A percentile compares a stretch with the other conserved stretches of the same genome.
Evolutionary conservation across 2,329 filamentous ascomycete species (phyloP).

Genomic region (Calonectria fujianensis): DNA sequence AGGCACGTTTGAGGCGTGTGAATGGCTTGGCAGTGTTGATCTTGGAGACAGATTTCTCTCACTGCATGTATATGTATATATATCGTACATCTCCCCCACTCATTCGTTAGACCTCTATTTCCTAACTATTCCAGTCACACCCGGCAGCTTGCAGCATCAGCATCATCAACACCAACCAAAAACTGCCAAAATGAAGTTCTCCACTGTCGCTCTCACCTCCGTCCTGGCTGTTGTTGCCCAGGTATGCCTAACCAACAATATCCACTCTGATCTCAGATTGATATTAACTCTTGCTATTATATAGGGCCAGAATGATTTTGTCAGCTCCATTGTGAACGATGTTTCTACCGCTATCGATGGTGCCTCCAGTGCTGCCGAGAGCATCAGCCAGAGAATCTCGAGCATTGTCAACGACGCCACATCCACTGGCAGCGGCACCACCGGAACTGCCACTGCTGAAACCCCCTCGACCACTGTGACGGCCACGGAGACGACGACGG

Average conservation of each 20-base stretch:
- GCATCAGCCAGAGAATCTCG: constrained; percentile 15
- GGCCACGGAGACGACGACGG: not conserved
- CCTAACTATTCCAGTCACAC: not conserved
- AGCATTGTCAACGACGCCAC: constrained; percentile 1
- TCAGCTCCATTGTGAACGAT: constrained; percentile 15
- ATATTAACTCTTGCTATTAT: not conserved
- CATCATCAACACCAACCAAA: not conserved
- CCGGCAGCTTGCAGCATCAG: not conserved
- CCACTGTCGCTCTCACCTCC: constrained; percentile 16
- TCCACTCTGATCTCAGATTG: not conserved
- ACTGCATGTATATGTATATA: not conserved
- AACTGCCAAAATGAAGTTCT: constrained; percentile 29
- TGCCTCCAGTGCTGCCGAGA: constrained; percentile 1
- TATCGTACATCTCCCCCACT: constrained; percentile 7
- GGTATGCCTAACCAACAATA: not conserved
- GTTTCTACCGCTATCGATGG: not conserved
- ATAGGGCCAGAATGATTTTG: not conserved
- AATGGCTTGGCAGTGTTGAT: not conserved
- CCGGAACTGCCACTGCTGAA: not conserved
- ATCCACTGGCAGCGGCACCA: not conserved
- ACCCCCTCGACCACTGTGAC: not conserved
- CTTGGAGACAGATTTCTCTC: not conserved
- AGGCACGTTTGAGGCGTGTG: constrained; percentile 1
- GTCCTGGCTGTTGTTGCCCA: constrained; percentile 4
- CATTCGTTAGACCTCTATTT: not conserved